phyloP scores from a whole-genome alignment of 208 protist species.

The Acanthamoeba sp. region DNA sequence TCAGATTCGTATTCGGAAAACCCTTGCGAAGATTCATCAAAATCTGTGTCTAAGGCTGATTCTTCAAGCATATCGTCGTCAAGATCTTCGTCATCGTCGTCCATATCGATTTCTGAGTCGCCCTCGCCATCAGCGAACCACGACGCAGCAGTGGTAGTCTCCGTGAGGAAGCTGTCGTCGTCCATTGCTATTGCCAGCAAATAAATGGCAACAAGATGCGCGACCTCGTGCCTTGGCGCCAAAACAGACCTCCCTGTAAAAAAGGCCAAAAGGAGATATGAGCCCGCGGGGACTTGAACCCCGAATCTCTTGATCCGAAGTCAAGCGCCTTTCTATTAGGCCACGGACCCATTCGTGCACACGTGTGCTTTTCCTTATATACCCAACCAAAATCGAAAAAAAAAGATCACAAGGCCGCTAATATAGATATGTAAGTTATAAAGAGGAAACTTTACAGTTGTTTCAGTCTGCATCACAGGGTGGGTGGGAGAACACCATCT shows the following conservation, averaged over 20 bases:
- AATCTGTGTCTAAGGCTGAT: not conserved
- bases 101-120: not conserved
- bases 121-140: not conserved
- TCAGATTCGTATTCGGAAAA: conserved; percentile 6
- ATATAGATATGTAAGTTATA: too few relatives aligned
- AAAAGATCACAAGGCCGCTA: too few relatives aligned
- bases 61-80: not conserved
- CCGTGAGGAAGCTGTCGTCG: not conserved
- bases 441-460: too few relatives aligned
- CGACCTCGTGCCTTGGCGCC: too few relatives aligned
- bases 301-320: conserved; percentile 8
- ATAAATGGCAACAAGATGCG: too few relatives aligned
- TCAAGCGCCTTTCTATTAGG: conserved; percentile 17
- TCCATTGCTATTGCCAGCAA: not conserved
- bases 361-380: too few relatives aligned
- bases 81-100: not conserved
- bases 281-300: conserved; percentile 19
- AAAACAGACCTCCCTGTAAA: too few relatives aligned
- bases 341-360: conserved; percentile 5
- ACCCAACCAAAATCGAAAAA: too few relatives aligned
- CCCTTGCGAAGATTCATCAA: conserved; percentile 12
- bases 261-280: not conserved
- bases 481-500: too few relatives aligned
- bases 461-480: too few relatives aligned
- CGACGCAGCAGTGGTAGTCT: not conserved